Evolutionary conservation across 1,139 yeast species (phyloP), one percentile per base, ranked within the genome.

Genomic region (Kazachstania sp.): DNA sequence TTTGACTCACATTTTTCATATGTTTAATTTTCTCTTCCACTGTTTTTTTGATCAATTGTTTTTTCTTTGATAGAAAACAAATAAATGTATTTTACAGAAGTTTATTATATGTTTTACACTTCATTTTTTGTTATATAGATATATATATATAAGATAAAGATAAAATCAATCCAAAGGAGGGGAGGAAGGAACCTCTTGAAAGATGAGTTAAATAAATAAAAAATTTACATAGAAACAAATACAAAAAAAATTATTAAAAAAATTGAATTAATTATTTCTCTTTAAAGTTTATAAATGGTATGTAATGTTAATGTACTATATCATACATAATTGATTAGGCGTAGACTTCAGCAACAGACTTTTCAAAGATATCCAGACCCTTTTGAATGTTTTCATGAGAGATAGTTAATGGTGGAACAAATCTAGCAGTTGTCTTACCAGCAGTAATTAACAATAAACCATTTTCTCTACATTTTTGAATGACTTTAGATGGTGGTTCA

Each of bases 381-480:
- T 78, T 77, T 38, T 73, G 72, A 44, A 87, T 78, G 40, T 76
- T 77, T 28, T 78, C 81, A 47, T 82, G 79, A 30, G 81, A 83
- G 52, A 88, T 87, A 57, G 85, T 88, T 63, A 92, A 74, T 3
- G 98, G 95, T 20, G 98, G 98, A 20, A 92, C 94, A 51, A 92
- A 73, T 68, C 98, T 78, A 45, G 92, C 70, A 5, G 94, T 92
- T 63, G 88, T 88, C 61, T 83, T 81, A 45, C 97, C 98, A 13
- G 97, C 95, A 39, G 95, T 83, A 49, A 92, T 85, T 29, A 88
- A 77, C 53, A 92, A 70, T 51, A 92, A 71, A 1, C 97, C 97
- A 51, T 79, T 70, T 45, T 86, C 84, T 61, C 94, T 77, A 41
- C 95, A 87, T 50, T 74, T 75, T 35, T 71, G 71, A 30, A 87